Conservation (phyloP, 2,329 filamentous ascomycete genomes). For the Chalara sp. region DNA sequence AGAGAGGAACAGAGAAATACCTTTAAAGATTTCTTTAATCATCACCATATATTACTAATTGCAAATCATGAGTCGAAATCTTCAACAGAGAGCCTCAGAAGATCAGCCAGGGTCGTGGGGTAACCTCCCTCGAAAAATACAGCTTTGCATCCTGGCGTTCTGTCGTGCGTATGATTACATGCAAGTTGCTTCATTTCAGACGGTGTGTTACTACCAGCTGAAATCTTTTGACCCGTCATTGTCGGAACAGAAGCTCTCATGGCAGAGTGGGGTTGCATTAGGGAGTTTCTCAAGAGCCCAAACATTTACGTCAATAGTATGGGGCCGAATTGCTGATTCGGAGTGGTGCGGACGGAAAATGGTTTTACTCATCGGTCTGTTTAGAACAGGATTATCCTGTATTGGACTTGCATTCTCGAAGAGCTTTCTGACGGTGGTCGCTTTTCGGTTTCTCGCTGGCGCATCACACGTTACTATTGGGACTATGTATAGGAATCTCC, state of each 20-base stretch:
- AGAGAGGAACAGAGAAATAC: no score
- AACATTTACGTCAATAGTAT: slow-evolving; percentile 59
- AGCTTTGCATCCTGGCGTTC: slow-evolving; percentile 63
- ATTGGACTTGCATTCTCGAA: slow-evolving; percentile 61
- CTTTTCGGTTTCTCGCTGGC: slow-evolving; percentile 52
- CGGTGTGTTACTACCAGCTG: slow-evolving; percentile 67
- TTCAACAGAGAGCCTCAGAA: no score
- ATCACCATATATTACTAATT: no score
- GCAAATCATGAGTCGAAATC: no score
- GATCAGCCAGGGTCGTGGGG: slow-evolving; percentile 59
- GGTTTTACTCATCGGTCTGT: slow-evolving; percentile 56
- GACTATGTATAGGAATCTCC: slow-evolving; percentile 52
- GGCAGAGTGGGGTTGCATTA: slow-evolving; percentile 61
- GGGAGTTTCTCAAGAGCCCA: slow-evolving; percentile 59
- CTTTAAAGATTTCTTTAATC: no score
- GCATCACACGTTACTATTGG: slow-evolving; percentile 64
- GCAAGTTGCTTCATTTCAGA: slow-evolving; percentile 57
- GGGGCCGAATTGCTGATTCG: slow-evolving; percentile 53
- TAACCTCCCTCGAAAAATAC: slow-evolving; percentile 63
- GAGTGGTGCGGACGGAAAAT: slow-evolving; percentile 49
- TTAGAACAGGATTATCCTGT: slow-evolving; percentile 54
- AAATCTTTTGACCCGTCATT: slow-evolving; percentile 44
- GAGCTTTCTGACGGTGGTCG: slow-evolving; percentile 52
- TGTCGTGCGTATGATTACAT: slow-evolving; percentile 68
- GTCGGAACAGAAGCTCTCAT: slow-evolving; percentile 42